phyloP scores from a whole-genome alignment of 208 protist genomes.

The Trypanosoma melophagium region DNA sequence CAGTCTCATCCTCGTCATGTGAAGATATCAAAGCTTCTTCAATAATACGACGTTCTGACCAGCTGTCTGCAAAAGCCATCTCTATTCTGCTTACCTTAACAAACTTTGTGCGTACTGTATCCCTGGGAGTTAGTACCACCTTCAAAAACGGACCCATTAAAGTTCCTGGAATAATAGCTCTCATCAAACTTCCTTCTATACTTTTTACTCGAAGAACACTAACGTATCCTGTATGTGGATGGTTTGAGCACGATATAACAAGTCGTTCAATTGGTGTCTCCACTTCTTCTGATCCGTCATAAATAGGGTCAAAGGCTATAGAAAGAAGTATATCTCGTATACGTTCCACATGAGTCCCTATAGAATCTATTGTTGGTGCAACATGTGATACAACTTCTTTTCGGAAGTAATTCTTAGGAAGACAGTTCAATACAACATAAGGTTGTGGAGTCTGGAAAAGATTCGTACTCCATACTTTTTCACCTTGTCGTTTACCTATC shows the following conservation, averaged over 20 bases:
- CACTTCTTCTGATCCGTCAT: background rate
- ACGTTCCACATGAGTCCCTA: slow-evolving; percentile 17
- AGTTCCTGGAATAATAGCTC: slow-evolving; percentile 23
- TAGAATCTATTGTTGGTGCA: slow-evolving; percentile 8
- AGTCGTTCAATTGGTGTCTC: slow-evolving; percentile 14
- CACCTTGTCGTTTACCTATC: slow-evolving; percentile 1
- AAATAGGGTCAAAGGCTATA: slow-evolving; percentile 7
- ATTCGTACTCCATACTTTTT: slow-evolving; percentile 25
- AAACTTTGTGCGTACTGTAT: slow-evolving; percentile 12
- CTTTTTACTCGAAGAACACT: slow-evolving; percentile 21
- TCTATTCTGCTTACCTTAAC: slow-evolving; percentile 14
- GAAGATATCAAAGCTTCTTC: slow-evolving; percentile 9
- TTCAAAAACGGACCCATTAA: slow-evolving; percentile 27
- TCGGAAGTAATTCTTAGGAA: slow-evolving; percentile 17
- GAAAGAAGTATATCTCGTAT: slow-evolving; percentile 21
- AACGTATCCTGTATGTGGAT: slow-evolving; percentile 29
- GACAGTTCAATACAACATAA: slow-evolving; percentile 16
- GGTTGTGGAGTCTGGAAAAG: slow-evolving; percentile 23
- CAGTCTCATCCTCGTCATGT: background rate
- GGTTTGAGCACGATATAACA: slow-evolving; percentile 28
- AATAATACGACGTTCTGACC: slow-evolving; percentile 27
- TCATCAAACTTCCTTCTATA: background rate
- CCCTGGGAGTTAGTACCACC: slow-evolving; percentile 19
- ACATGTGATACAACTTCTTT: slow-evolving; percentile 23
- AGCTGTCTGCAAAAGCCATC: slow-evolving; percentile 25